Conservation (phyloP, 1,284 basidiomycete genomes). For the Rhizoctonia solani region DNA sequence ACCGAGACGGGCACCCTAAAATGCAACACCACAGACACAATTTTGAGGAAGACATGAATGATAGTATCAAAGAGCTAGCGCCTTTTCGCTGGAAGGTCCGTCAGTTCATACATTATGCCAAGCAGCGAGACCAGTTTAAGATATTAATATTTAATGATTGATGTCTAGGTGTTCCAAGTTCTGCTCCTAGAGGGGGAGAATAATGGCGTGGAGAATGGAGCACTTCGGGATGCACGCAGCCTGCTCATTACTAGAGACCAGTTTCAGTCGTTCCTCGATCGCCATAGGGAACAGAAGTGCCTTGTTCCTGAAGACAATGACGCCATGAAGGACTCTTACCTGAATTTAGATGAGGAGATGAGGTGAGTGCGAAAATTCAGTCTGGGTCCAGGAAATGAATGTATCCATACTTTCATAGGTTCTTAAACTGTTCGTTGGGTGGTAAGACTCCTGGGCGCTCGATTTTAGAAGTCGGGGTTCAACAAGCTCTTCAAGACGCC, state of each 20-base stretch:
- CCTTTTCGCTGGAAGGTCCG: constrained; percentile 47
- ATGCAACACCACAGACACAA: constrained; percentile 43
- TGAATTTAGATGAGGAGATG: constrained; percentile 49
- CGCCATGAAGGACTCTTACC: constrained; percentile 49
- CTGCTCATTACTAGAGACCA: constrained; percentile 47
- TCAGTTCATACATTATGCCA: not conserved
- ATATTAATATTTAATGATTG: too few relatives aligned
- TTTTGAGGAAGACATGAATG: constrained; percentile 48
- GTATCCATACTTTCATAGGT: constrained; percentile 40
- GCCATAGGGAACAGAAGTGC: constrained; percentile 43
- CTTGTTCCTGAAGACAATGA: constrained; percentile 50
- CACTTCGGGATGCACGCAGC: constrained; percentile 48
- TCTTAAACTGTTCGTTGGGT: constrained; percentile 45
- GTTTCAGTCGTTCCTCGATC: constrained; percentile 47
- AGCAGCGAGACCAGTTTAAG: not conserved
- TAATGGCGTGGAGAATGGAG: constrained; percentile 41
- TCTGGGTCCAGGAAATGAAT: not conserved
- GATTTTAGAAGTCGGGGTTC: constrained; percentile 48
- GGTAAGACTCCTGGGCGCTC: constrained; percentile 46
- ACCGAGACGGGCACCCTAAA: not conserved
- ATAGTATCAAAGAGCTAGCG: constrained; percentile 42
- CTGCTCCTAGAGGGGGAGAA: constrained; percentile 49
- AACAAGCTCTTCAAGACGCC: constrained; percentile 46
- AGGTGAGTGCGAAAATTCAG: constrained; percentile 39
- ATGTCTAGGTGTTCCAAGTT: constrained; percentile 45